Evolutionary conservation across 2,329 filamentous ascomycete genomes (phyloP), one percentile per base, ranked within the genome.

Genomic region (Cladosporium sp.): DNA sequence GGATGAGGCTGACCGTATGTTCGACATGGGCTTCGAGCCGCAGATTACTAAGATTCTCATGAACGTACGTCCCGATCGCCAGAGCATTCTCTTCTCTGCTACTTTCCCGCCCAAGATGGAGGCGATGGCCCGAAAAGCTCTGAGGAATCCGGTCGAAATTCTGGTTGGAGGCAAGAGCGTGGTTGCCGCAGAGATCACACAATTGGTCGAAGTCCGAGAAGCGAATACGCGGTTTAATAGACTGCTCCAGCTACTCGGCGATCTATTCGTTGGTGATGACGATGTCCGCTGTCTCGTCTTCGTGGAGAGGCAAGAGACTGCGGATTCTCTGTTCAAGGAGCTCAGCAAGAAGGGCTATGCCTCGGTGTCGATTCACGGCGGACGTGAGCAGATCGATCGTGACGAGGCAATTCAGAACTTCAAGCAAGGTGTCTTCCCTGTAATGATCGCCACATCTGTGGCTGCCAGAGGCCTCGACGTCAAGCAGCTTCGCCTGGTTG

Each of bases 11-110:
- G 93, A 99, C 70, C 86, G 93, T 55, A 97, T 99, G 93, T 96
- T 97, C 52, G 93, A 99, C 68, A 97, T 99, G 93, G 93, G 93
- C 12, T 99, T 99, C 64, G 92, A 96, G 70, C 92, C 93, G 2
- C 93, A 99, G 68, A 91, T 99, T 48, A 93, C 93, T 83, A 96
- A 95, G 70, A 93, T 99, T 52, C 84, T 97, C 65, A 83, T 84
- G 58, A 96, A 93, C 63, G 87, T 96, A 67, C 85, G 93, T 42
- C 91, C 93, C 1, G 88, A 96, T 66, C 85, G 88, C 44, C 93
- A 99, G 67, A 96, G 90, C 0, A 90, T 97, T 45, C 78, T 97
- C 19, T 99, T 97, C 69, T 97, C 93, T 0, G 93, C 93, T 3
- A 99, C 93, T 0, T 96, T 97, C 77, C 93, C 93, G 17, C 84